Percentiles rank a stretch among this genome's conserved stretches.
These are phyloP conservation scores for Chrysanthemum seticuspe DNA, from an alignment of 129 eudicot species.

Conservation along the genomic window DNA sequence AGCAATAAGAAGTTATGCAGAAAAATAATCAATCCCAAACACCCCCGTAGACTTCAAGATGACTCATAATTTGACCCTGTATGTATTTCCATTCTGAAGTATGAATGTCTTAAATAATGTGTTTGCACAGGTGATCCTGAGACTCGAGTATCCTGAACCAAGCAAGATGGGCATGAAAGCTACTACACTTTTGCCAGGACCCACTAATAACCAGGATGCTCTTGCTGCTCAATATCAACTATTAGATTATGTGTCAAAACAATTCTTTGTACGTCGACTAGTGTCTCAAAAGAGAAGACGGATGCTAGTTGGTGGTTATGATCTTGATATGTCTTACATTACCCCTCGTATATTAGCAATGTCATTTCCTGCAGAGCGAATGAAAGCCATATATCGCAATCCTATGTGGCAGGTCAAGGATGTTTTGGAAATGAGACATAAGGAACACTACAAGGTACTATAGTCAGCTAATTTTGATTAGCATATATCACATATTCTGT, in stretches of 20 bases:
- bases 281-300: conserved; percentile 77
- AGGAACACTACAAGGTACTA: conserved; percentile 63
- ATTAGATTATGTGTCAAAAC: conserved; percentile 49
- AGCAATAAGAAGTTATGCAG: no score
- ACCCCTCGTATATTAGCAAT: conserved; percentile 72
- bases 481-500: not conserved
- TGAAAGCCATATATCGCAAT: conserved; percentile 73
- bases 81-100: not conserved
- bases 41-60: not conserved
- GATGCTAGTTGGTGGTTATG: conserved; percentile 79
- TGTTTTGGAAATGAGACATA: conserved; percentile 68
- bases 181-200: conserved; percentile 39
- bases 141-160: conserved; percentile 16
- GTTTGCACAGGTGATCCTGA: conserved; percentile 24
- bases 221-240: conserved; percentile 34
- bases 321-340: conserved; percentile 82
- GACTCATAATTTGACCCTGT: not conserved
- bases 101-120: not conserved
- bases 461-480: not conserved
- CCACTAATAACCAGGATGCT: conserved; percentile 8
- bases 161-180: conserved; percentile 46
- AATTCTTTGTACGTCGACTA: conserved; percentile 50
- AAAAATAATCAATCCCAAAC: no score
- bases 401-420: conserved; percentile 88
- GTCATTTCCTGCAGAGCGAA: conserved; percentile 85